These are phyloP conservation scores for Akebia trifoliata DNA, from an alignment of 164 flowering plant species.

Conservation along the genomic window DNA sequence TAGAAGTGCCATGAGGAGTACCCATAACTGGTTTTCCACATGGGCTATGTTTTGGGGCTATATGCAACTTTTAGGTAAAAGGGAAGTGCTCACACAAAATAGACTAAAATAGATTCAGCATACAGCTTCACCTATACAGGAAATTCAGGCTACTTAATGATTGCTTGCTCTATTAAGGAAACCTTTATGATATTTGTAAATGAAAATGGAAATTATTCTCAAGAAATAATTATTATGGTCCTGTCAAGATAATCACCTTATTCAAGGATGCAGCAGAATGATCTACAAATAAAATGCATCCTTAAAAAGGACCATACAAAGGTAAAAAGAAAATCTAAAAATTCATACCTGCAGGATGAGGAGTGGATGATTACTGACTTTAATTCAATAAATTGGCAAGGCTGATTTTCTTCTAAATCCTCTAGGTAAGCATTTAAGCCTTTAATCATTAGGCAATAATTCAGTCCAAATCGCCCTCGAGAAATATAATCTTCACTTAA, in stretches of 20 bases:
- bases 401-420: constrained; percentile 26
- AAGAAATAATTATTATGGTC: not conserved
- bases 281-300: not conserved
- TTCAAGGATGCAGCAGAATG: not conserved
- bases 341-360: constrained; percentile 49
- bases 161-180: too few relatives aligned
- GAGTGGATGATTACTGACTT: constrained; percentile 36
- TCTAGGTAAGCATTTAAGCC: constrained; percentile 48
- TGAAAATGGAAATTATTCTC: too few relatives aligned
- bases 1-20: too few relatives aligned
- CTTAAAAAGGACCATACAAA: not conserved
- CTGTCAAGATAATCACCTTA: not conserved
- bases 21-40: too few relatives aligned
- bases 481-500: constrained; percentile 30
- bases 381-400: constrained; percentile 32
- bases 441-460: constrained; percentile 40
- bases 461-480: constrained; percentile 30
- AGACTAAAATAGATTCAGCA: too few relatives aligned
- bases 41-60: too few relatives aligned
- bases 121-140: too few relatives aligned
- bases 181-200: too few relatives aligned
- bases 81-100: too few relatives aligned
- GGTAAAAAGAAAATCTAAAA: constrained; percentile 4
- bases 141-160: too few relatives aligned
- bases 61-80: too few relatives aligned